A percentile compares a stretch with the other conserved stretches of the same genome.
Evolutionary conservation across 2,329 filamentous ascomycete species (phyloP).

Genomic region (Colletotrichum sojae): DNA sequence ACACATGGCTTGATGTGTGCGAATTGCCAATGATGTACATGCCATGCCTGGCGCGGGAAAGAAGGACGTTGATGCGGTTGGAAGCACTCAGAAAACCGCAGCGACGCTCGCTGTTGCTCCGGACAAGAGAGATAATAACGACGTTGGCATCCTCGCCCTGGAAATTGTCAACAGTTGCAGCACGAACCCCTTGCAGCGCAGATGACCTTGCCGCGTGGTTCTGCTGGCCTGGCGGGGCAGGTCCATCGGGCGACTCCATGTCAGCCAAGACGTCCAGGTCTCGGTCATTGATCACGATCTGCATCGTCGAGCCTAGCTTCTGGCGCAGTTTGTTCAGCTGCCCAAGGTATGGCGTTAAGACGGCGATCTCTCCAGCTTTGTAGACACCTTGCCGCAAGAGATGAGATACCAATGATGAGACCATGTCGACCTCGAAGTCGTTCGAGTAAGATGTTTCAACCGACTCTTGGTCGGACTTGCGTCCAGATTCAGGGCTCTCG

Average conservation of each 20-base stretch:
- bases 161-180: constrained; percentile 82
- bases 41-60: constrained; percentile 77
- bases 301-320: constrained; percentile 63
- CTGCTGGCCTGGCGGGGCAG: constrained; percentile 26
- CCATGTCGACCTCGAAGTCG: constrained; percentile 75
- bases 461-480: constrained; percentile 45
- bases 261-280: constrained; percentile 70
- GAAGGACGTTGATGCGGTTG: constrained; percentile 79
- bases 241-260: constrained; percentile 46
- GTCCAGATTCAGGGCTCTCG: constrained; percentile 37
- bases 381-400: constrained; percentile 76
- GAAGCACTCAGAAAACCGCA: constrained; percentile 76
- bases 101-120: constrained; percentile 72
- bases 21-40: constrained; percentile 81
- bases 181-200: constrained; percentile 63
- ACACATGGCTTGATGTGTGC: constrained; percentile 67
- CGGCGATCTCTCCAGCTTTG: constrained; percentile 72
- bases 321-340: constrained; percentile 68
- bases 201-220: constrained; percentile 45
- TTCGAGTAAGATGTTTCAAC: constrained; percentile 67
- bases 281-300: constrained; percentile 75
- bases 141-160: constrained; percentile 84
- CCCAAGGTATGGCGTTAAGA: constrained; percentile 77
- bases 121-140: constrained; percentile 78
- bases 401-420: constrained; percentile 73